Percentiles rank a stretch among this genome's conserved stretches.
phyloP scores from a whole-genome alignment of 1,284 basidiomycete species.

The Cutaneotrichosporon sp. region DNA sequence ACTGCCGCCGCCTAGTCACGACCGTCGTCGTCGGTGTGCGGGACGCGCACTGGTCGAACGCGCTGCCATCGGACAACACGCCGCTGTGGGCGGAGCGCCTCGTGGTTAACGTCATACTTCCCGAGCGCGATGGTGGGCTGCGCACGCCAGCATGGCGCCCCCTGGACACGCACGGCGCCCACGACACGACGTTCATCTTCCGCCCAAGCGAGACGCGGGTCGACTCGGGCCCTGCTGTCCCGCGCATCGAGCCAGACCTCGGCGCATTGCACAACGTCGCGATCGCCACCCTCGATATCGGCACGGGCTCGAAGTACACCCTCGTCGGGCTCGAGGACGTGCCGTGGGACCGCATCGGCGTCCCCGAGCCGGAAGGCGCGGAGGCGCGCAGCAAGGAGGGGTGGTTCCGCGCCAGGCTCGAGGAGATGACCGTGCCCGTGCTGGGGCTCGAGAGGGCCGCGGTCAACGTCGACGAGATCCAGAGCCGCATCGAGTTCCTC shows the following conservation, averaged over 20 bases:
- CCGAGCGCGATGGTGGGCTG: not conserved
- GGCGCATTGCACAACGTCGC: not conserved
- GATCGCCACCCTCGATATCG: not conserved
- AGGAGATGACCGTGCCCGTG: conserved; percentile 1
- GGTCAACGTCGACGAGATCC: conserved; percentile 1
- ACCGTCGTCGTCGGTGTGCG: not conserved
- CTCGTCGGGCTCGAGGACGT: conserved; percentile 7
- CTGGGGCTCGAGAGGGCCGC: not conserved
- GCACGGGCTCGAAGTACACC: not conserved
- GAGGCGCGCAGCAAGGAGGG: not conserved
- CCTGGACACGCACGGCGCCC: not conserved
- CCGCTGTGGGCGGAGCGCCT: not conserved
- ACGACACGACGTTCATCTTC: not conserved
- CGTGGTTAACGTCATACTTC: conserved; percentile 1
- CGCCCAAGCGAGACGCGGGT: not conserved
- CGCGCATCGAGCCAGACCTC: not conserved
- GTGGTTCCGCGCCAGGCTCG: not conserved
- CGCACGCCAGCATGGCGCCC: too few relatives aligned
- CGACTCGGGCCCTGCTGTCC: not conserved
- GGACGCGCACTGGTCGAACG: not conserved
- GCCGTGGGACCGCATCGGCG: not conserved
- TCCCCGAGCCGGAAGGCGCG: not conserved
- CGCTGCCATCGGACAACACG: not conserved
- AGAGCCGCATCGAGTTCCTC: conserved; percentile 11
- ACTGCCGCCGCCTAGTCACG: not conserved